Conservation (phyloP, 345 rosid species). For the Arabidopsis suecica region DNA sequence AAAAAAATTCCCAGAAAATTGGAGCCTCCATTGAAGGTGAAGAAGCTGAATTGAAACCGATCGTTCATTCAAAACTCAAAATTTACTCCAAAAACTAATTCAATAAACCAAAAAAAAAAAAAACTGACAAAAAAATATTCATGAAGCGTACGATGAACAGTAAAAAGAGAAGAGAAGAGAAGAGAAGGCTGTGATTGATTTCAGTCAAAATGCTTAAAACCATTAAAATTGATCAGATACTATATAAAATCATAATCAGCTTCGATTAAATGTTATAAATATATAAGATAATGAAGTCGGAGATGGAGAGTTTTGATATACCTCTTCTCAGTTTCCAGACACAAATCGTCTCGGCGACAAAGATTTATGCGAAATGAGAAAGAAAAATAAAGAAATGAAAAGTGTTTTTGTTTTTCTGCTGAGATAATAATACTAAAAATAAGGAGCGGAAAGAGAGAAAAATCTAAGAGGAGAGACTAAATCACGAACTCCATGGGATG, state of each 20-base stretch:
- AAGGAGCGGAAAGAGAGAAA: slow-evolving; percentile 24
- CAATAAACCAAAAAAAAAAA: not conserved
- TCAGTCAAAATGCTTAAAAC: slow-evolving; percentile 31
- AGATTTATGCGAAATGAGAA: slow-evolving; percentile 26
- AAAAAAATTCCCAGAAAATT: slow-evolving; percentile 26
- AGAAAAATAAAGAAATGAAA: not conserved
- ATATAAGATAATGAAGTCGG: too few species aligned
- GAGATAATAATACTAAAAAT: slow-evolving; percentile 28
- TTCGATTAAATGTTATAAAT: not conserved
- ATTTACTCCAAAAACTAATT: slow-evolving; percentile 18
- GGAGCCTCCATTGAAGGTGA: slow-evolving; percentile 33
- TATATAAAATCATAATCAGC: not conserved
- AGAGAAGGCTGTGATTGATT: slow-evolving; percentile 34
- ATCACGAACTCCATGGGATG: slow-evolving; percentile 25
- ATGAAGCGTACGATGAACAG: slow-evolving; percentile 39
- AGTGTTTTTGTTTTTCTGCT: not conserved
- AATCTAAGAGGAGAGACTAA: slow-evolving; percentile 5
- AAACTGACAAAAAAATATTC: slow-evolving; percentile 31
- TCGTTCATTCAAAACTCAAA: slow-evolving; percentile 8
- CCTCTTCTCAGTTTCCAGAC: slow-evolving; percentile 60
- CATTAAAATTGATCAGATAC: not conserved
- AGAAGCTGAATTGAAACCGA: slow-evolving; percentile 18
- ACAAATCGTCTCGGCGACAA: slow-evolving; percentile 65
- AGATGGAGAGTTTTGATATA: slow-evolving; percentile 29
- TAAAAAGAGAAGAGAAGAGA: slow-evolving; percentile 4